phyloP scores from a whole-genome alignment of 1,284 basidiomycete species.

The Prillingera fragicola region DNA sequence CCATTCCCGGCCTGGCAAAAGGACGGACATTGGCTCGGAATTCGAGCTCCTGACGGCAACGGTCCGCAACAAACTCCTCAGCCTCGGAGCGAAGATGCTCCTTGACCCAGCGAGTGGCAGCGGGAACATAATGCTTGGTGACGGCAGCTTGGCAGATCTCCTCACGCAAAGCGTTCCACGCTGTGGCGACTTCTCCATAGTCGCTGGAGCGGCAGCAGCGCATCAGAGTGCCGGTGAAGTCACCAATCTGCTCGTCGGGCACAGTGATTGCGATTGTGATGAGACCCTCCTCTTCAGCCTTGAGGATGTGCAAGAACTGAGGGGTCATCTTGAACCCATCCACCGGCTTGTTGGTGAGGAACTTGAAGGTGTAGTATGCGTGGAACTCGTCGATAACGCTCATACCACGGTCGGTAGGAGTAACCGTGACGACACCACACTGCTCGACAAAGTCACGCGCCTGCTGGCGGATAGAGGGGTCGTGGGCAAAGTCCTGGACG shows the following conservation, averaged over 20 bases:
- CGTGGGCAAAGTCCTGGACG: slow-evolving; percentile 84
- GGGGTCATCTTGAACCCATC: slow-evolving; percentile 62
- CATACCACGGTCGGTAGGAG: slow-evolving; percentile 87
- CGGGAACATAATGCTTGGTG: slow-evolving; percentile 66
- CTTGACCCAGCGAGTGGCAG: slow-evolving; percentile 76
- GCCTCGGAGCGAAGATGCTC: slow-evolving; percentile 87
- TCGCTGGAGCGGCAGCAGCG: slow-evolving; percentile 80
- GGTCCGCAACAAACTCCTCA: slow-evolving; percentile 71
- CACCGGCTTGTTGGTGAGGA: slow-evolving; percentile 76
- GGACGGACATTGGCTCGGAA: slow-evolving; percentile 59
- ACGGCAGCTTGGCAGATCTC: slow-evolving; percentile 73
- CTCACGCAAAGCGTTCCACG: slow-evolving; percentile 88
- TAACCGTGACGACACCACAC: slow-evolving; percentile 72
- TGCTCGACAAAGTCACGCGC: slow-evolving; percentile 72
- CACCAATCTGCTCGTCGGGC: slow-evolving; percentile 55
- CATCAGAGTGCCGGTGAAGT: slow-evolving; percentile 63
- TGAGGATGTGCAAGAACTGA: slow-evolving; percentile 86
- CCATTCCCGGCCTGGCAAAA: slow-evolving; percentile 59
- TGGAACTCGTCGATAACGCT: slow-evolving; percentile 85
- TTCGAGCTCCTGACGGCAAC: slow-evolving; percentile 64
- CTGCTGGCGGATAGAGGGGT: slow-evolving; percentile 78
- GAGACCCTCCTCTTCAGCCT: slow-evolving; percentile 82
- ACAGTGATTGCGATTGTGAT: slow-evolving; percentile 72
- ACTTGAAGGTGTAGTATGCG: slow-evolving; percentile 94
- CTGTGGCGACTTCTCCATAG: slow-evolving; percentile 73